Base-by-base conservation (phyloP, 768 basidiomycete species). In the Scleroderma citrinum region DNA sequence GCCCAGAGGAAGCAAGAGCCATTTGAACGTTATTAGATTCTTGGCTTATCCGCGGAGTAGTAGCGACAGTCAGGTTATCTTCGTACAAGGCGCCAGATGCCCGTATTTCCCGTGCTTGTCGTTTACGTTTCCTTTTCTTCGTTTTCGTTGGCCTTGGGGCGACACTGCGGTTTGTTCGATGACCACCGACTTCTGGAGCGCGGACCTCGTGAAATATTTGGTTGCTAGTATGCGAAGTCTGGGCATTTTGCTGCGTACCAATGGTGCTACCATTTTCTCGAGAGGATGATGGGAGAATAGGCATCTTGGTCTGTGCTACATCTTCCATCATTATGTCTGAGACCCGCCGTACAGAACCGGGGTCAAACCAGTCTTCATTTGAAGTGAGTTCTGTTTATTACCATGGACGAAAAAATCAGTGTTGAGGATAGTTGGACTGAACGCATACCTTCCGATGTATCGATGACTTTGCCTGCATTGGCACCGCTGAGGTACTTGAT, bases 381-480 rank as follows among this genome's bases (percentile, higher is more conserved):
- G 14, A n/a, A 31, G 38, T 29, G 31, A 41, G 51, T 23, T 37
- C 58, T 62, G 40, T 35, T 14, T 26, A 50, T 47, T 11, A n/a
- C 19, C 17, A 20, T 19, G 20, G 8, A 8, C 52, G 14, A 30
- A 31, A n/a, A 24, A 39, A 13, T 24, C 6, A n/a, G 40, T 17
- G 1, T 6, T 17, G 5, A 14, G 20, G 14, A 5, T 20, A 11
- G 35, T 32, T 10, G 38, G 21, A 30, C 23, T 37, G 24, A 30
- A 26, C 7, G 31, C 10, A 47, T 32, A 76, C 76, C 55, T 44
- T 59, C 52, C 71, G 74, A 76, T 19, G 73, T 74, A 54, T 78
- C 61, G 8, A 78, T 44, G 30, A 65, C 41, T 48, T 56, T 47
- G 44, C 67, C 60, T 49, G 58, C 49, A 48, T 63, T 55, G 41